phyloP scores from a whole-genome alignment of 768 basidiomycete species.

The Tulasnella sp. region DNA sequence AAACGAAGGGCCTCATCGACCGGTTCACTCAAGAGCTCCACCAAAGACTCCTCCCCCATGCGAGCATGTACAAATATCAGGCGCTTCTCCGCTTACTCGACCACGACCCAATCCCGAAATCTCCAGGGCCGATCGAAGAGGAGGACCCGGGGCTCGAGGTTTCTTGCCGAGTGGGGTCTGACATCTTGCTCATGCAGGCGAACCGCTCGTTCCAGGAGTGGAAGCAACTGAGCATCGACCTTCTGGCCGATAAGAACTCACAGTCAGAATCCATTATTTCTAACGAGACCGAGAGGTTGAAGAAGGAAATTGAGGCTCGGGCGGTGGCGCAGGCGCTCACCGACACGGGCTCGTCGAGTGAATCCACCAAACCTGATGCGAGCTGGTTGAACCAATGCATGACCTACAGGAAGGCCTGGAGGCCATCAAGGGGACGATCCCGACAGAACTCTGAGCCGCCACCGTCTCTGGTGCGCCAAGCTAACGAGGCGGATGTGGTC shows the following conservation, averaged over 20 bases:
- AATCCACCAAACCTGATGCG: neutral
- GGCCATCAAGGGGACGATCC: neutral
- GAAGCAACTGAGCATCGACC: neutral
- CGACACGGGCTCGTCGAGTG: neutral
- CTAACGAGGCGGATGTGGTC: neutral
- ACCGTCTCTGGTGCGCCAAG: neutral
- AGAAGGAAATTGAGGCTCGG: neutral
- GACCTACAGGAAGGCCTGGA: neutral
- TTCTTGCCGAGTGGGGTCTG: neutral
- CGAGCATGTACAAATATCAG: neutral
- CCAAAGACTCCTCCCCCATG: neutral
- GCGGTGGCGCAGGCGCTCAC: neutral
- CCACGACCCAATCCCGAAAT: neutral
- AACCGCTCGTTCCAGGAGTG: neutral
- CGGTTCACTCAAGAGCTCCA: neutral
- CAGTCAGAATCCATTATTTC: neutral
- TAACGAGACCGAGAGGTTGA: neutral
- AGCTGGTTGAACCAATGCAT: neutral
- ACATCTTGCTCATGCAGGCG: neutral
- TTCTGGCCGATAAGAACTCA: neutral
- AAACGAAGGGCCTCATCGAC: neutral
- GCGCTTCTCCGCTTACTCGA: constrained; percentile 3
- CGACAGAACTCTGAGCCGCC: neutral
- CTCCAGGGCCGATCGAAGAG: neutral
- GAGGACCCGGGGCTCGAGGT: neutral